Evolutionary conservation across 177 flowering plant genomes (phyloP).

Genomic region (Vitis hybrid): DNA sequence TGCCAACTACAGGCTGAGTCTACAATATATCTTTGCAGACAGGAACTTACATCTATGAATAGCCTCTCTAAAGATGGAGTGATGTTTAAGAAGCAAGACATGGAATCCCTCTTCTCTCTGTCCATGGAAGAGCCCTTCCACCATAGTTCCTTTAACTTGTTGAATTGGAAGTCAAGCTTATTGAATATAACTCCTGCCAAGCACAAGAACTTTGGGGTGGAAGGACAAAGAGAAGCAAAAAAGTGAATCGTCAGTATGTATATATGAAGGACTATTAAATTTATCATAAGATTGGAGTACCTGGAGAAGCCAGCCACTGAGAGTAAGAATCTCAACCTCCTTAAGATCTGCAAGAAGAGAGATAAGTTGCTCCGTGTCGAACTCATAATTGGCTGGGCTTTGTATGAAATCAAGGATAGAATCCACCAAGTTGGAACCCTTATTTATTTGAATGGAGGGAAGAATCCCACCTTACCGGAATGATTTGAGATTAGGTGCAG

Average conservation of each 20-base stretch:
- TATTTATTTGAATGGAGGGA: conserved; percentile 1
- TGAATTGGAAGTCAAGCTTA: conserved; percentile 12
- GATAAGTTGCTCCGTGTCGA: conserved; percentile 11
- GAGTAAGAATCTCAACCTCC: conserved; percentile 6
- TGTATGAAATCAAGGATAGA: conserved; percentile 4
- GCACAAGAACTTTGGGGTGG: conserved; percentile 5
- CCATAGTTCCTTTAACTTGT: conserved; percentile 6
- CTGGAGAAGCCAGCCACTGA: conserved; percentile 22
- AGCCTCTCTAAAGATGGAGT: conserved; percentile 8
- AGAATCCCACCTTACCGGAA: conserved; percentile 13
- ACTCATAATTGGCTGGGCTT: not conserved
- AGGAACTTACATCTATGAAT: conserved; percentile 1
- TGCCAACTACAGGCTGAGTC: too few relatives aligned
- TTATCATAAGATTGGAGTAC: not conserved
- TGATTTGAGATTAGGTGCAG: conserved; percentile 8
- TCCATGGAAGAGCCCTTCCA: conserved; percentile 9
- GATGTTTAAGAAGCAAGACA: conserved; percentile 14
- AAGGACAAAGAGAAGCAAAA: not conserved
- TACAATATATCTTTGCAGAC: too few relatives aligned
- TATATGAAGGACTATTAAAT: not conserved
- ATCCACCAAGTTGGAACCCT: not conserved
- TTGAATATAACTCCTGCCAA: conserved; percentile 8
- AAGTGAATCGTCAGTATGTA: not conserved
- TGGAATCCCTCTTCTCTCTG: conserved; percentile 11
- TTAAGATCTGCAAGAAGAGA: not conserved